Evolutionary conservation across 1,139 yeast species (phyloP).

Genomic region (Debaryomycetaceae sp.): DNA sequence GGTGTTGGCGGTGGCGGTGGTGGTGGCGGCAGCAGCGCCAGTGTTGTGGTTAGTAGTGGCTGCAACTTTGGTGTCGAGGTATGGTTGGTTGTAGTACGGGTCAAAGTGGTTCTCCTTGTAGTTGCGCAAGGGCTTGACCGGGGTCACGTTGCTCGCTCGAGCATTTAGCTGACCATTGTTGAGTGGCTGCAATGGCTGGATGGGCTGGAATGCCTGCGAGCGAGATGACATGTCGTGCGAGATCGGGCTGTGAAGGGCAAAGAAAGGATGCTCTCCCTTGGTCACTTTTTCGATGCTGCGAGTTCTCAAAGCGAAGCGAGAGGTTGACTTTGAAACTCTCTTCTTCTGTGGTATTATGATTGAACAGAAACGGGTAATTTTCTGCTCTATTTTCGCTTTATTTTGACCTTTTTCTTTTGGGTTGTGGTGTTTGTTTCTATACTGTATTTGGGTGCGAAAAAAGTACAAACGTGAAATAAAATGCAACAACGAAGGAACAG

Average conservation of each 20-base stretch:
- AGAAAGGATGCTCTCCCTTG: constrained; percentile 1
- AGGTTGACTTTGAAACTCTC: constrained; percentile 1
- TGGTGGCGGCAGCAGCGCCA: constrained; percentile 9
- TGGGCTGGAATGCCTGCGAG: constrained; percentile 14
- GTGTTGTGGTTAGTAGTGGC: constrained; percentile 10
- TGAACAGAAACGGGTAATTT: constrained; percentile 4
- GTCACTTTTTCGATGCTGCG: background rate
- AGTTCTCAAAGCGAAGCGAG: background rate
- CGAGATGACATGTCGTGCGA: constrained; percentile 41
- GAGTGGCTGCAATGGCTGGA: constrained; percentile 45
- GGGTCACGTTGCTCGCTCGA: constrained; percentile 36
- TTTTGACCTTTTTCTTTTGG: too few relatives aligned
- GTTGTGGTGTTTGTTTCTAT: constrained; percentile 3
- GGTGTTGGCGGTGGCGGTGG: constrained; percentile 10
- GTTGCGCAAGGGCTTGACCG: constrained; percentile 34
- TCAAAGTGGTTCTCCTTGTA: constrained; percentile 23
- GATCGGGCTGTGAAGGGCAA: too few relatives aligned
- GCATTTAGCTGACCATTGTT: constrained; percentile 42
- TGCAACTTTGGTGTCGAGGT: constrained; percentile 6
- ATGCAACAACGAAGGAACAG: constrained; percentile 1
- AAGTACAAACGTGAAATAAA: constrained; percentile 3
- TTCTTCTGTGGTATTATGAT: constrained; percentile 4
- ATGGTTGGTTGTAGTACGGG: constrained; percentile 1
- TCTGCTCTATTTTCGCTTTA: too few relatives aligned
- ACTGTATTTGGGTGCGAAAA: constrained; percentile 6